Evolutionary conservation across 2,329 filamentous ascomycete genomes (phyloP).

Genomic region (Paecilomyces niveus): DNA sequence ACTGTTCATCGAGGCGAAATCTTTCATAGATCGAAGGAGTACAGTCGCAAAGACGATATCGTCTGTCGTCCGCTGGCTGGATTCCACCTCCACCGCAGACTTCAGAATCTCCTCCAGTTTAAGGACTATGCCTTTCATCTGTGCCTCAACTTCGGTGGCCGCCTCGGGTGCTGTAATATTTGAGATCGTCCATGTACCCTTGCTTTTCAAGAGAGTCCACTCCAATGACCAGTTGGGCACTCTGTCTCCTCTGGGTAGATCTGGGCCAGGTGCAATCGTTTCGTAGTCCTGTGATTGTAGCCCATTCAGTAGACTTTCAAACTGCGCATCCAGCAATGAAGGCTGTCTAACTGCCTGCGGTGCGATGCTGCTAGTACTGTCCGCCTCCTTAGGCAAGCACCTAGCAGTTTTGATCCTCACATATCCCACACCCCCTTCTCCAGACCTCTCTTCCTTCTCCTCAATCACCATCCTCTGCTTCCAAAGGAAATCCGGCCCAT

Average conservation of each 20-base stretch:
- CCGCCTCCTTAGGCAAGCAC: constrained; percentile 42
- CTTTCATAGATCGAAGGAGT: constrained; percentile 68
- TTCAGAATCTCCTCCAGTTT: constrained; percentile 15
- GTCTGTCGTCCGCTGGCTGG: constrained; percentile 17
- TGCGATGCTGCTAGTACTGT: constrained; percentile 8
- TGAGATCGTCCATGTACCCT: constrained; percentile 26
- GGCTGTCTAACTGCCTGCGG: constrained; percentile 45
- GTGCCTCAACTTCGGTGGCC: constrained; percentile 31
- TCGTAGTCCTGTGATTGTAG: constrained; percentile 3
- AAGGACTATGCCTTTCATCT: constrained; percentile 29
- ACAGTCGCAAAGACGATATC: constrained; percentile 50
- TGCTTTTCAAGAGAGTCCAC: constrained; percentile 13
- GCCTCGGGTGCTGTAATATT: constrained; percentile 33
- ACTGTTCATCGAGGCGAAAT: constrained; percentile 69
- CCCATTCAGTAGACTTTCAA: constrained; percentile 34
- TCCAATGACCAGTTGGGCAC: constrained; percentile 7
- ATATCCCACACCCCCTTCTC: constrained; percentile 73
- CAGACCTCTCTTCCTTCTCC: constrained; percentile 49
- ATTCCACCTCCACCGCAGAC: background rate
- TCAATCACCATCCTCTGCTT: constrained; percentile 60
- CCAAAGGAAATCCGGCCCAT: constrained; percentile 70
- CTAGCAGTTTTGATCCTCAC: constrained; percentile 55
- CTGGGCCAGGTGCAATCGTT: background rate
- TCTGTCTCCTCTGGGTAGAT: background rate
- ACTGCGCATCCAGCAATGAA: constrained; percentile 59